These are phyloP conservation scores for Naganishia liquefaciens DNA, from an alignment of 1,284 basidiomycete species.

Conservation along the genomic window DNA sequence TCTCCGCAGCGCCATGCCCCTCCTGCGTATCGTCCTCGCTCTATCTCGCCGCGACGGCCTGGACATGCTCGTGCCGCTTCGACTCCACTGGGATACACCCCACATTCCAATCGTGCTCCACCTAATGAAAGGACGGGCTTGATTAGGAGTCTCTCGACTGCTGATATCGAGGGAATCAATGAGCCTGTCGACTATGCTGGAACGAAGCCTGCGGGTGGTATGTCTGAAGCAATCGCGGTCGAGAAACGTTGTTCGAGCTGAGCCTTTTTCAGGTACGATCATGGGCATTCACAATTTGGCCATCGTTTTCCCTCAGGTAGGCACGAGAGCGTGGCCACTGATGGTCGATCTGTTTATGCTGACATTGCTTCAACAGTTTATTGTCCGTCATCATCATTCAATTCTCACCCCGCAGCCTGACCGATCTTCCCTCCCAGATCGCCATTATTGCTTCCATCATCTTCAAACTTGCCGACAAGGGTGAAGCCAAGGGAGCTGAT, in stretches of 20 bases:
- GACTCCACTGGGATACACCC: conserved; percentile 50
- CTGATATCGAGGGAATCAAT: conserved; percentile 53
- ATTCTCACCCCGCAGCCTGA: not conserved
- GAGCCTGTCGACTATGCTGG: conserved; percentile 57
- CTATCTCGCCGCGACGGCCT: conserved; percentile 43
- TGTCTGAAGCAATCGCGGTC: not conserved
- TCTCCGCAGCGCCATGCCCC: conserved; percentile 6
- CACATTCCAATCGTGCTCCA: conserved; percentile 39
- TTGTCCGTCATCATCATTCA: conserved; percentile 35
- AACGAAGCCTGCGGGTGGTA: conserved; percentile 71
- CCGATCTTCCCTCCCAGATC: conserved; percentile 59
- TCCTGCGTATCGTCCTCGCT: conserved; percentile 6
- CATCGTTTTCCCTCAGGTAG: conserved; percentile 87
- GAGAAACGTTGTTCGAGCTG: not conserved
- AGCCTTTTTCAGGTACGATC: conserved; percentile 59
- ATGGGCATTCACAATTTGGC: conserved; percentile 94
- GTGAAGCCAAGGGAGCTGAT: conserved; percentile 44
- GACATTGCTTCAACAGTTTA: conserved; percentile 2
- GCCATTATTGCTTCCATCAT: conserved; percentile 85
- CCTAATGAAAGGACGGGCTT: conserved; percentile 65
- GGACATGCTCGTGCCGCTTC: conserved; percentile 58
- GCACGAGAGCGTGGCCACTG: conserved; percentile 54
- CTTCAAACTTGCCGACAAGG: conserved; percentile 72
- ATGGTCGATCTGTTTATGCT: conserved; percentile 46
- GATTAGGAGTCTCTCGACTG: conserved; percentile 67